Evolutionary conservation across 345 rosid species (phyloP).

Genomic region (Geranium rotundifolium): DNA sequence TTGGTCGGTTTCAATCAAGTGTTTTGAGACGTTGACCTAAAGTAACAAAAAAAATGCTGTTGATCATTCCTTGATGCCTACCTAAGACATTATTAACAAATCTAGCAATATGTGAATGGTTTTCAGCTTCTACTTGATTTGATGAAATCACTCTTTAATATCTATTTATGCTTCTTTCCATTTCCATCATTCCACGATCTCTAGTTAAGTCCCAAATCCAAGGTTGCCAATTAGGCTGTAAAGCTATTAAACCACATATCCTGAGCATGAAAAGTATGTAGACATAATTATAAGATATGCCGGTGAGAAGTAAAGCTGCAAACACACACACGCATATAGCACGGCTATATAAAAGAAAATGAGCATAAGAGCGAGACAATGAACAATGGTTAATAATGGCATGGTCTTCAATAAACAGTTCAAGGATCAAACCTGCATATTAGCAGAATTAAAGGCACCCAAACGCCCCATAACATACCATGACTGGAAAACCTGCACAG

Average conservation of each 20-base stretch:
- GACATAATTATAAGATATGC: no score
- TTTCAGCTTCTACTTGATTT: neutral
- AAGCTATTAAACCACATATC: neutral
- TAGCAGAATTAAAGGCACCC: slow-evolving; percentile 87
- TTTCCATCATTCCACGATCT: neutral
- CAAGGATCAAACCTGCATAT: slow-evolving; percentile 62
- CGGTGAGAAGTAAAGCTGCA: neutral
- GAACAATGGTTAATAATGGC: neutral
- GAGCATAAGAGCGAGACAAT: neutral
- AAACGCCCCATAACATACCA: slow-evolving; percentile 96
- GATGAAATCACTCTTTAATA: neutral
- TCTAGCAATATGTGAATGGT: neutral
- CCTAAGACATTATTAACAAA: neutral
- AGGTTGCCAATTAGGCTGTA: neutral
- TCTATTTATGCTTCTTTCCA: neutral
- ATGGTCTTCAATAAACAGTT: neutral
- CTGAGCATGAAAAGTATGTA: neutral
- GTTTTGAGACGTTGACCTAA: no score
- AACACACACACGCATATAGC: neutral
- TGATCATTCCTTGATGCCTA: neutral
- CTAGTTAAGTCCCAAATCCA: neutral
- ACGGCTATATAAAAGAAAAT: no score
- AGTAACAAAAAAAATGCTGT: neutral
- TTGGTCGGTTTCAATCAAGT: no score
- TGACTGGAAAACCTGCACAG: slow-evolving; percentile 66